Percentiles rank a stretch among this genome's conserved stretches.
Evolutionary conservation across 1,139 yeast species (phyloP).

Genomic region (Pichia sp.): DNA sequence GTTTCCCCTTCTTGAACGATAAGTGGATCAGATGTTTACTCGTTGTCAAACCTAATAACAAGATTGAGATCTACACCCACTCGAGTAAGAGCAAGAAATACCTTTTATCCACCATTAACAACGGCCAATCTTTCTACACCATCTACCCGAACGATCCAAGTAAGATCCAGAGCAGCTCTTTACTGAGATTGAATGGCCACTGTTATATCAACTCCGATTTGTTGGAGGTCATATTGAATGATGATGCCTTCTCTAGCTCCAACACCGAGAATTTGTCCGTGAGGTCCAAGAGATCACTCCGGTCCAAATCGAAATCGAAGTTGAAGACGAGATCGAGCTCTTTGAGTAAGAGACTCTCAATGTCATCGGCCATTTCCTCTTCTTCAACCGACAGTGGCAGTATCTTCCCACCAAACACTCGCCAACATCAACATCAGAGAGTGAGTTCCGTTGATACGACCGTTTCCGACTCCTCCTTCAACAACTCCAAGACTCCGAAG

Average conservation of each 20-base stretch:
- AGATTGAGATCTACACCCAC: slow-evolving; percentile 42
- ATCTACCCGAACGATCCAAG: slow-evolving; percentile 49
- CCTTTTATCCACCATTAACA: slow-evolving; percentile 39
- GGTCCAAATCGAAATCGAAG: slow-evolving; percentile 15
- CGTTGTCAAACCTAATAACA: slow-evolving; percentile 34
- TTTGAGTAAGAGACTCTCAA: slow-evolving; percentile 17
- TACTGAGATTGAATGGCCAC: slow-evolving; percentile 46
- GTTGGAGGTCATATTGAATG: slow-evolving; percentile 18
- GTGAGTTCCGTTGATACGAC: slow-evolving; percentile 23
- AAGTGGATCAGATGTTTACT: slow-evolving; percentile 49
- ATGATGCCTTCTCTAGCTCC: slow-evolving; percentile 14
- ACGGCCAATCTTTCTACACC: slow-evolving; percentile 37
- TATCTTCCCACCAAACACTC: neutral
- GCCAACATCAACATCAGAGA: slow-evolving; percentile 15
- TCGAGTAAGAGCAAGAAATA: slow-evolving; percentile 39
- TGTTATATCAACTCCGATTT: slow-evolving; percentile 36
- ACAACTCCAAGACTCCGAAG: slow-evolving; percentile 14
- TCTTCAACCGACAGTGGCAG: slow-evolving; percentile 18
- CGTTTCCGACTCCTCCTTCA: slow-evolving; percentile 23
- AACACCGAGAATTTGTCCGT: slow-evolving; percentile 3
- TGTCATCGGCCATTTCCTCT: slow-evolving; percentile 15
- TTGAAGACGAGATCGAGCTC: slow-evolving; percentile 16
- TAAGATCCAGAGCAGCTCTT: slow-evolving; percentile 47
- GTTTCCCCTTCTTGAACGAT: slow-evolving; percentile 48
- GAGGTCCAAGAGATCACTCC: slow-evolving; percentile 1